Base-by-base conservation (phyloP, 768 basidiomycete species). In the Mycena indigotica region DNA sequence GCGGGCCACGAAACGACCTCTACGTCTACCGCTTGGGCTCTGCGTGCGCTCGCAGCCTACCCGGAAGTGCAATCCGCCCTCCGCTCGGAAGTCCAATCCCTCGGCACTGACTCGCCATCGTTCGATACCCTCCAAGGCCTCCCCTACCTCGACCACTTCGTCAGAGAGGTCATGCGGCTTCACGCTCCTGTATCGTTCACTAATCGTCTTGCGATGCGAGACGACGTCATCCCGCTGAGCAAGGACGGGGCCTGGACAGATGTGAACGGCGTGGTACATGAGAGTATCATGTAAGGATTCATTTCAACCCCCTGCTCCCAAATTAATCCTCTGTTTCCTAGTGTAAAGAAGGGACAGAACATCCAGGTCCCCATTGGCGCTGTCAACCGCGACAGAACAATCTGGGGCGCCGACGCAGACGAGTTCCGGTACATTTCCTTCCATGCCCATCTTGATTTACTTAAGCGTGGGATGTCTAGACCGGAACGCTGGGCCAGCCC, bases 121-220 rank as follows among this genome's bases (percentile, higher is more conserved):
- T n/a, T 48, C 46, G 46, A 48, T 13, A 26, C 77, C 17, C 73
- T 85, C 3, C 67, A 72, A 40, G 67, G 73, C 16, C 72, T 85
- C 23, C 73, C 77, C 0, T 83, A 82, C 61, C 75, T 85, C 23
- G 84, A 82, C 49, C 63, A 65, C 12, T 71, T 79, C 26, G 65
- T 77, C n/a, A 67, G 69, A 24, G 80, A 81, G 65, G 72, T 69
- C 2, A 68, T 81, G 21, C 72, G 80, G 2, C 38, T 76, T 5
- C 66, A 80, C 52, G 25, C 77, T 0, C 74, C 76, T 0, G 71
- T 80, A 19, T 57, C 69, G 2, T 40, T 25, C 21, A 69, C 71
- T 1, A 40, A 65, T 13, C 61, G 75, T 19, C 35, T 67, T 23
- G 68, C 73, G 59, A 61, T 58, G 16, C 55, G 73, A 59, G 56